Conservation (phyloP, 345 rosid genomes). For the Salix purpurea region DNA sequence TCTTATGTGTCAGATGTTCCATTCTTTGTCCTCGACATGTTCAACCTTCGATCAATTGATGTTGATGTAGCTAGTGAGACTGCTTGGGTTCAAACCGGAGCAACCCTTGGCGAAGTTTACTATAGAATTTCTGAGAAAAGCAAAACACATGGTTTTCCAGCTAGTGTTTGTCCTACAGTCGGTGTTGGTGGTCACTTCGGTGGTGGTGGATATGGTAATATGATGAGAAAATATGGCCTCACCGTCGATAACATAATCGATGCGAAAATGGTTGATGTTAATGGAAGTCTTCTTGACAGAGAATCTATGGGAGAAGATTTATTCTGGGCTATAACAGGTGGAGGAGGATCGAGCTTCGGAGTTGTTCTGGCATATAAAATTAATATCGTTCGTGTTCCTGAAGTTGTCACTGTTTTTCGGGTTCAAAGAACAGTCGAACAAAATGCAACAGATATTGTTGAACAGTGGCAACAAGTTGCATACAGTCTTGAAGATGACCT, state of each 20-base stretch:
- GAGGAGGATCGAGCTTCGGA: slow-evolving; percentile 11
- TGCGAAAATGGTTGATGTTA: not conserved
- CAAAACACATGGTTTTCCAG: slow-evolving; percentile 4
- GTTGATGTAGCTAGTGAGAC: not conserved
- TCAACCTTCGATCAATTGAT: not conserved
- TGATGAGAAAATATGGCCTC: slow-evolving; percentile 11
- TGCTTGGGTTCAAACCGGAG: slow-evolving; percentile 7
- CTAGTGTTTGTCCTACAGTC: slow-evolving; percentile 1
- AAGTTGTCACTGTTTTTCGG: not conserved
- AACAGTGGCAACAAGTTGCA: slow-evolving; percentile 9
- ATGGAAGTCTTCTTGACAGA: slow-evolving; percentile 5
- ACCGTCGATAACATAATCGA: slow-evolving; percentile 2
- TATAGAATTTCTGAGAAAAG: slow-evolving; percentile 6
- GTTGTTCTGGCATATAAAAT: slow-evolving; percentile 5
- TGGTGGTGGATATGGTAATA: slow-evolving; percentile 11
- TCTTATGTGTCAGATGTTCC: slow-evolving; percentile 1
- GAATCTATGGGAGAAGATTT: slow-evolving; percentile 9
- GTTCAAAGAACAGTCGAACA: slow-evolving; percentile 6
- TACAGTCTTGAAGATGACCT: slow-evolving; percentile 1
- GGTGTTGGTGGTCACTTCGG: slow-evolving; percentile 9
- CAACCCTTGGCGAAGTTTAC: slow-evolving; percentile 6
- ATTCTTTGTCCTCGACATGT: slow-evolving; percentile 11
- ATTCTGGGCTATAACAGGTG: slow-evolving; percentile 9
- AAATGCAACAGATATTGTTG: slow-evolving; percentile 6
- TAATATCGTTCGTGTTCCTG: slow-evolving; percentile 5